Base-by-base conservation (phyloP, 2,329 filamentous ascomycete genomes). In the Claviceps sp. region DNA sequence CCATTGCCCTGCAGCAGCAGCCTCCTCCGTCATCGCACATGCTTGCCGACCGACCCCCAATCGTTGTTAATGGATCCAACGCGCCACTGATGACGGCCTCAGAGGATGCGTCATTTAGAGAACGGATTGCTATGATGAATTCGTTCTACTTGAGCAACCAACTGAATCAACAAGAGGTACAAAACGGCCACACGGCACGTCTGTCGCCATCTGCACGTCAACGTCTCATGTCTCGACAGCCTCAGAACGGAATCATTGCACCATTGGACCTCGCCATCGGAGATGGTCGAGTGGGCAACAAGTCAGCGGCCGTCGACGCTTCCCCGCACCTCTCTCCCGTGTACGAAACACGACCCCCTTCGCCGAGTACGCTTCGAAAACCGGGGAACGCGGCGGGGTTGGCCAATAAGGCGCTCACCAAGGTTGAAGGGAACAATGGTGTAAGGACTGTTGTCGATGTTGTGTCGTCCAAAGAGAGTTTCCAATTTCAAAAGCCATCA, bases 301-400 rank as follows among this genome's bases (percentile, higher is more conserved):
- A 64, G 4, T 64, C 68, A 8, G 50, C 59, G 22, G 58, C 58
- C 14, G 54, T 58, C 9, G 76, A 78, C 8, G 61, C 71, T 48
- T 71, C 73, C 43, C 40, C 40, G 11, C 76, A 75, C 57, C 71
- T 90, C 2, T 89, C 86, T 0, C 86, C 86, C 0, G 85, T 89
- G 0, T 85, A 84, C 50, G 86, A 89, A 67, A 77, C 78, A 5
- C 75, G 77, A n/a, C 85, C 82, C 0, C 83, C 85, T 2, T 87
- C 85, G 1, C 84, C 85, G 1, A 84, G 75, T 3, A 71, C 76
- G 13, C 69, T 70, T 51, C 74, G 82, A 51, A 80, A 75, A 47
- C 68, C 74, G 13, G 49, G 20, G 3, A 11, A 22, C 3, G 46
- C 26, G 17, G 26, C 45, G 14, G 22, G 59, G 17, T 61, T 59